Evolutionary conservation across 2,329 filamentous ascomycete species (phyloP).

Genomic region (Aspergillus sp.): DNA sequence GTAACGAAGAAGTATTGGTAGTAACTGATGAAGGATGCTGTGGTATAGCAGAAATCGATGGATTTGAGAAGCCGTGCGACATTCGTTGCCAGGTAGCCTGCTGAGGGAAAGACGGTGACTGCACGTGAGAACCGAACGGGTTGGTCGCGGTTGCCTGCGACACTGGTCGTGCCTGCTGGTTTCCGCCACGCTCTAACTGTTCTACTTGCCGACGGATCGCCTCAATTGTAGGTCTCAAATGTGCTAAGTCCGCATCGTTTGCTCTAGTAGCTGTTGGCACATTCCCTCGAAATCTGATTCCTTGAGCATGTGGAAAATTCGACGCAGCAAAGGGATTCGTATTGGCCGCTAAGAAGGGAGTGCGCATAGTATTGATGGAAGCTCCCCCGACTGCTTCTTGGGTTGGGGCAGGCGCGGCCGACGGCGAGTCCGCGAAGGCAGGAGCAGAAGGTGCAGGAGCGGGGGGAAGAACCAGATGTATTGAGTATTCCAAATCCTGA

Average conservation of each 20-base stretch:
- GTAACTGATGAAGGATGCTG: slow-evolving; percentile 1
- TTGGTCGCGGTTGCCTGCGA: slow-evolving; percentile 3
- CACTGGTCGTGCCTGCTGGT: slow-evolving; percentile 1
- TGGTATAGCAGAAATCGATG: slow-evolving; percentile 1
- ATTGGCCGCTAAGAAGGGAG: slow-evolving; percentile 4
- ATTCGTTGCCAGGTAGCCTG: slow-evolving; percentile 5
- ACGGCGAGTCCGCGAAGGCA: slow-evolving; percentile 4
- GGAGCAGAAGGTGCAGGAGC: slow-evolving; percentile 12
- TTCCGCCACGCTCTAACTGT: slow-evolving; percentile 8
- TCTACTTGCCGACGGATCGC: slow-evolving; percentile 16
- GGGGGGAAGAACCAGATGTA: slow-evolving; percentile 40
- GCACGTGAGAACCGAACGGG: background rate
- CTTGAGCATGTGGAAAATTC: slow-evolving; percentile 2
- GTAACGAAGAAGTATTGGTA: background rate
- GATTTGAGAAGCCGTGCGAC: slow-evolving; percentile 1
- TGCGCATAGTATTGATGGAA: slow-evolving; percentile 7
- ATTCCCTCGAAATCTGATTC: slow-evolving; percentile 4
- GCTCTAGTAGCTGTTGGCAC: slow-evolving; percentile 1
- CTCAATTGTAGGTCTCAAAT: slow-evolving; percentile 17
- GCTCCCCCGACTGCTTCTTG: slow-evolving; percentile 4
- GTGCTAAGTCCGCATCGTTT: slow-evolving; percentile 13
- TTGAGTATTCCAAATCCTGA: slow-evolving; percentile 24
- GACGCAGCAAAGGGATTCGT: slow-evolving; percentile 3
- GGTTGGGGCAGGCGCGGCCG: slow-evolving; percentile 1
- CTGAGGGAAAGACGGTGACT: background rate